phyloP scores from a whole-genome alignment of 371 early-diverging fungal genomes.

The Mucor velutinosus region DNA sequence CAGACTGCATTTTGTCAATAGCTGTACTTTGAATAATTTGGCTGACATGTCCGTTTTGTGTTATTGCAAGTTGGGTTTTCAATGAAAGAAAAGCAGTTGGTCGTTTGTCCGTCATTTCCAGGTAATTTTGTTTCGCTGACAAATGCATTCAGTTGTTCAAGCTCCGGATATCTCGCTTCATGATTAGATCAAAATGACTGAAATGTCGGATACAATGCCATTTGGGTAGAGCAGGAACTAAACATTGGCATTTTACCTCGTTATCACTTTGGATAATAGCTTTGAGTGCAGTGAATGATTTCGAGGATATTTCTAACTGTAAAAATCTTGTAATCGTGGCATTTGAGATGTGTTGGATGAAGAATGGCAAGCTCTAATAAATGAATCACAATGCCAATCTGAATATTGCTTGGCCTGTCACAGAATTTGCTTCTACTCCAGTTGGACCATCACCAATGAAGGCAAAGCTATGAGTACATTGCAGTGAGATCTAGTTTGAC shows the following conservation, averaged over 20 bases:
- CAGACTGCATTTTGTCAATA: background rate
- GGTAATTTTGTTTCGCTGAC: background rate
- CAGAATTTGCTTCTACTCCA: no score
- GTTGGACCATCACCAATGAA: no score
- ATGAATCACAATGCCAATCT: no score
- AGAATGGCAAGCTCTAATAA: no score
- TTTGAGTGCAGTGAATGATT: no score
- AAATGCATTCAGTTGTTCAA: background rate
- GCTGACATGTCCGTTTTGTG: conserved; percentile 11
- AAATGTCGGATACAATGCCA: background rate
- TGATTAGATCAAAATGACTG: background rate
- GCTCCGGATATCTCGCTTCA: background rate
- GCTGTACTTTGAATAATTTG: conserved; percentile 27
- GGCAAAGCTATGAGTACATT: no score
- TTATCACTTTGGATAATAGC: no score
- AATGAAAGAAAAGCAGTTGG: background rate
- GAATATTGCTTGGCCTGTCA: no score
- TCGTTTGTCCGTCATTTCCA: background rate
- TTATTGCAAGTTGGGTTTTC: background rate
- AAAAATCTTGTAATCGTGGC: no score
- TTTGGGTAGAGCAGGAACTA: background rate
- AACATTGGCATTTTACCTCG: background rate
- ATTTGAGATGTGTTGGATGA: no score
- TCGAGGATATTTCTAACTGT: no score
- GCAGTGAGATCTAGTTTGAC: background rate